A percentile compares a stretch with the other conserved stretches of the same genome.
Evolutionary conservation across 176 grass and related monocot species (phyloP).

Genomic region (Hsuehochloa calcarea): DNA sequence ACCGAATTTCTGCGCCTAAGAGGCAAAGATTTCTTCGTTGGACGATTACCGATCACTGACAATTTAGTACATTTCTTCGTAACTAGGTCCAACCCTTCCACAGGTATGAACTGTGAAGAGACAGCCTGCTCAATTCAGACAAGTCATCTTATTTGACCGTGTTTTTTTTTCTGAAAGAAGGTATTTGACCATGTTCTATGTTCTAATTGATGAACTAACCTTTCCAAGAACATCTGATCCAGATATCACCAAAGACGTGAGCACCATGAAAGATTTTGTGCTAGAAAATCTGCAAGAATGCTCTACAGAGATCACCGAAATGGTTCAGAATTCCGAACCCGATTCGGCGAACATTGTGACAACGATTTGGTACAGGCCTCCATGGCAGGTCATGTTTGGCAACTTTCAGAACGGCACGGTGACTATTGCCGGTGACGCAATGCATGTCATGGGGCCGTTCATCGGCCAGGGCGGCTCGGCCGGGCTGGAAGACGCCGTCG

Average conservation of each 20-base stretch:
- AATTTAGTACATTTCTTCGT: constrained; percentile 31
- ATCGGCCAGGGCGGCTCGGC: constrained; percentile 53
- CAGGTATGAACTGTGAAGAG: neutral
- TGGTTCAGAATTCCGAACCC: constrained; percentile 30
- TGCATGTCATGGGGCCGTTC: constrained; percentile 57
- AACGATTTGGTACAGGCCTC: constrained; percentile 29
- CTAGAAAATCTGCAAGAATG: constrained; percentile 8
- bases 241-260: neutral
- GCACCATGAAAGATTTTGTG: neutral
- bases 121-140: too few species aligned
- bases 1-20: neutral
- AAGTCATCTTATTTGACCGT: neutral
- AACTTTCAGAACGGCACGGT: constrained; percentile 36
- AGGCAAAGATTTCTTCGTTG: neutral
- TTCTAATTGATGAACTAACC: neutral
- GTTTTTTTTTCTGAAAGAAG: too few species aligned
- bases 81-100: neutral
- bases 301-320: constrained; percentile 25
- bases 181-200: too few species aligned
- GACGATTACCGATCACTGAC: constrained; percentile 29
- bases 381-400: constrained; percentile 37
- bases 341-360: constrained; percentile 10
- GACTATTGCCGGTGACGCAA: constrained; percentile 54
- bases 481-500: constrained; percentile 38
- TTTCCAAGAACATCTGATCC: neutral